These are phyloP conservation scores for Artomyces pyxidatus DNA, from an alignment of 768 basidiomycete genomes.

Conservation along the genomic window DNA sequence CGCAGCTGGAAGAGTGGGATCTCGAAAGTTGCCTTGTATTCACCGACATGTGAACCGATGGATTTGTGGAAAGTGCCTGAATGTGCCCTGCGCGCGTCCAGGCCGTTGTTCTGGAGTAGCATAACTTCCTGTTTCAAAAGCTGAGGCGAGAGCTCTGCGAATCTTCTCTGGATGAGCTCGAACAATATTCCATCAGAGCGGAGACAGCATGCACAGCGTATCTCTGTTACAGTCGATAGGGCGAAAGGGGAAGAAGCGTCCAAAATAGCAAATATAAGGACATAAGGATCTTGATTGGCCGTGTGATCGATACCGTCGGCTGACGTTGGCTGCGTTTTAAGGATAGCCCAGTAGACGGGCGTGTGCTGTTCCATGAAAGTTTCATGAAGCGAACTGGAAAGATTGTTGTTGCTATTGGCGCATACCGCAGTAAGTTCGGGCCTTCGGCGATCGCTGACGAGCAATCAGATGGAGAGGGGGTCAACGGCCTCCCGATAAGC, in stretches of 20 bases:
- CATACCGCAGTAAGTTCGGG: too few relatives aligned
- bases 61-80: slow-evolving; percentile 29
- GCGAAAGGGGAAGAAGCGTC: slow-evolving; percentile 40
- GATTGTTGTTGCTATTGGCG: too few relatives aligned
- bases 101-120: slow-evolving; percentile 21
- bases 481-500: too few relatives aligned
- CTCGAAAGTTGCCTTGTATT: slow-evolving; percentile 46
- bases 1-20: slow-evolving; percentile 59
- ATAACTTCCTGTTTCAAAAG: slow-evolving; percentile 46
- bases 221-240: slow-evolving; percentile 42
- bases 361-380: slow-evolving; percentile 55
- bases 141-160: slow-evolving; percentile 37
- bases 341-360: slow-evolving; percentile 66
- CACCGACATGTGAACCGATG: slow-evolving; percentile 40
- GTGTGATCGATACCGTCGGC: slow-evolving; percentile 1
- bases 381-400: too few relatives aligned
- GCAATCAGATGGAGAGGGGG: too few relatives aligned
- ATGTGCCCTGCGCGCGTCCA: slow-evolving; percentile 15
- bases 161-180: slow-evolving; percentile 43
- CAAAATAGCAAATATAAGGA: slow-evolving; percentile 42
- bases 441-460: too few relatives aligned
- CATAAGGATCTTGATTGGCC: slow-evolving; percentile 11
- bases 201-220: slow-evolving; percentile 59
- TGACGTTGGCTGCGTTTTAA: slow-evolving; percentile 29
- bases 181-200: slow-evolving; percentile 55